Base-by-base conservation (phyloP, 768 basidiomycete genomes). In the Paxillus ammoniavirescens region DNA sequence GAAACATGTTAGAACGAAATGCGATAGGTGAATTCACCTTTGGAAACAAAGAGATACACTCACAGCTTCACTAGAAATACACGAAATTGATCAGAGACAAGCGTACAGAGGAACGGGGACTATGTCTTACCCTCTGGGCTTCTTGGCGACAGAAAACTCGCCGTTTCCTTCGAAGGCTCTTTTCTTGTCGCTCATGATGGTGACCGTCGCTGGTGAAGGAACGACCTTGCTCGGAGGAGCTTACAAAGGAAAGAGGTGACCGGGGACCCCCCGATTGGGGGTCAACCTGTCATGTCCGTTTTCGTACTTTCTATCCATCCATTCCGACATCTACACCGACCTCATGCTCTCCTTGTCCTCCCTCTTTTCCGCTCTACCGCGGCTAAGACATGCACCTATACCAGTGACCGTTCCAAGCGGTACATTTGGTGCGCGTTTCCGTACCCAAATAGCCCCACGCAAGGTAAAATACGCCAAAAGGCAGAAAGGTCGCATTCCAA, bases 401-500 rank as follows among this genome's bases (percentile, higher is more conserved):
- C 56, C 56, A 26, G 59, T 57, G 2, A 58, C 38, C 13, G 12
- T 61, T 6, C 58, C 52, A 28, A 63, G 38, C 4, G 50, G 57
- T 18, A 44, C 58, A 1, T 61, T 66, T 47, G 60, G 65, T n/a
- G 64, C 56, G 6, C 67, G 68, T 48, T 71, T 69, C 30, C 79
- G 83, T 33, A 69, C 76, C 35, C 82, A 87, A 59, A 83, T 98
- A 26, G 93, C 93, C 2, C 96, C 96, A 4, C 81, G 86, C 40
- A 77, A 86, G 55, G 86, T 93, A 53, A 87, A 92, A 70, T 86
- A 91, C 66, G 76, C 89, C 61, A 93, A 91, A 70, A 83, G 91
- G 10, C 93, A 96, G 74, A 97, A 97, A 69, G 95, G 94, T 48
- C 80, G 86, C 42, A 79, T 93, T 42, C 90, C 91, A 8, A 82